Evolutionary conservation across 768 basidiomycete genomes (phyloP).

Genomic region (Amanita molliuscula): DNA sequence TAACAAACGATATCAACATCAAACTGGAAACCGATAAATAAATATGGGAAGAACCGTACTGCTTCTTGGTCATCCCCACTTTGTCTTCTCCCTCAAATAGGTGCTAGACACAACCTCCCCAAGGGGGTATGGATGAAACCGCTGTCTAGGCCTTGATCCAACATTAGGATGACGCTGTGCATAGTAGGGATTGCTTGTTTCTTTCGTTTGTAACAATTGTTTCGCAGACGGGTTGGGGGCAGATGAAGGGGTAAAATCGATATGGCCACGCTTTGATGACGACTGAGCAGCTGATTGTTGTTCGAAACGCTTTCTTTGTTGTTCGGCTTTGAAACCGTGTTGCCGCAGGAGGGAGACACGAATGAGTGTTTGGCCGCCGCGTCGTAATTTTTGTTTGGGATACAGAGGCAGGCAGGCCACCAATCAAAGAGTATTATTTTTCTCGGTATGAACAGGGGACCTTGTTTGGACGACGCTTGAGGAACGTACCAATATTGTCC

Average conservation of each 20-base stretch:
- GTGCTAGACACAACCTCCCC: background rate
- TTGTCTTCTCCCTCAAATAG: constrained; percentile 3
- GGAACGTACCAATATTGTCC: constrained; percentile 59
- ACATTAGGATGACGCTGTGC: background rate
- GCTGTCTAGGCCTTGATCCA: constrained; percentile 1
- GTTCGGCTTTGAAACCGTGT: constrained; percentile 35
- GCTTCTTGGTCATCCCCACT: background rate
- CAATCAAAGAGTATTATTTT: background rate
- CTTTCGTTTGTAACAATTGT: background rate
- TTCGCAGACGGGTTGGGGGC: constrained; percentile 1
- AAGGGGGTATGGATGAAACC: constrained; percentile 5
- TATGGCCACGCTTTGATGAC: constrained; percentile 45
- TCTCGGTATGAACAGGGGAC: constrained; percentile 4
- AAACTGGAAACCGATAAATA: too few species aligned
- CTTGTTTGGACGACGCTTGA: background rate
- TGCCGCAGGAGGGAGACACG: background rate
- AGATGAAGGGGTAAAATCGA: constrained; percentile 40
- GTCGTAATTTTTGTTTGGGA: background rate
- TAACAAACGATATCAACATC: too few species aligned
- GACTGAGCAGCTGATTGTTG: constrained; percentile 42
- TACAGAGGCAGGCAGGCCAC: background rate
- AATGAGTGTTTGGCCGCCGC: background rate
- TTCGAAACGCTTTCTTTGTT: constrained; percentile 56
- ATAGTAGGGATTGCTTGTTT: constrained; percentile 2
- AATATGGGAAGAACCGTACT: too few species aligned